Evolutionary conservation across 768 basidiomycete genomes (phyloP), one percentile per base, ranked within the genome.

Genomic region (Kockovaella imperatae): DNA sequence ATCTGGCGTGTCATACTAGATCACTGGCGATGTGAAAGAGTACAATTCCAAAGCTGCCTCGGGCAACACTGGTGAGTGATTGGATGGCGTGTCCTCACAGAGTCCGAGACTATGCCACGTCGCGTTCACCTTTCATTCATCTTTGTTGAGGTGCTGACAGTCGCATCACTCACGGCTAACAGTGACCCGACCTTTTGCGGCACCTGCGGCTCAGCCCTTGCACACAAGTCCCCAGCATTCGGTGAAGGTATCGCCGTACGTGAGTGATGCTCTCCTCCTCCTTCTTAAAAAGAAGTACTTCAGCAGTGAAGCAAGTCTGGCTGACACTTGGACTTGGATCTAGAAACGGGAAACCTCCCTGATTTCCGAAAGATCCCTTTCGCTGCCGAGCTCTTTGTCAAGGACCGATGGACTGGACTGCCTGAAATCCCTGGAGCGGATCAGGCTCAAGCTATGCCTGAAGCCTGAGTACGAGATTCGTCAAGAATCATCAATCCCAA

Each of bases 11-110:
- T 31, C 20, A 20, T 11, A 11, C 17, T 43, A 57, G 54, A 23
- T 62, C 35, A 51, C 49, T 21, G 60, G 60, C 11, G 25, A 49
- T 20, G 49, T 56, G 14, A 53, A 54, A 39, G 47, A 53, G 40
- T 62, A 56, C 47, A 50, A 56, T 20, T 53, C 57, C 35, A 47
- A 42, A 35, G 54, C 60, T 20, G 45, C 57, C 3, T 49, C 46
- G n/a, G 60, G 60, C 29, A 62, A 62, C 54, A 62, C 60, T 14
- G 60, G 61, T 63, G 26, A 46, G 54, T 46, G 13, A 14, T 11
- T n/a, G n/a, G n/a, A n/a, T n/a, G n/a, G n/a, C n/a, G n/a, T n/a
- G n/a, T n/a, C n/a, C n/a, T n/a, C n/a, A n/a, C n/a, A n/a, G n/a
- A n/a, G n/a, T n/a, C n/a, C 35, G 10, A 21, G 17, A 7, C 30